Base-by-base conservation (phyloP, 345 rosid genomes). In the Salix udensis region DNA sequence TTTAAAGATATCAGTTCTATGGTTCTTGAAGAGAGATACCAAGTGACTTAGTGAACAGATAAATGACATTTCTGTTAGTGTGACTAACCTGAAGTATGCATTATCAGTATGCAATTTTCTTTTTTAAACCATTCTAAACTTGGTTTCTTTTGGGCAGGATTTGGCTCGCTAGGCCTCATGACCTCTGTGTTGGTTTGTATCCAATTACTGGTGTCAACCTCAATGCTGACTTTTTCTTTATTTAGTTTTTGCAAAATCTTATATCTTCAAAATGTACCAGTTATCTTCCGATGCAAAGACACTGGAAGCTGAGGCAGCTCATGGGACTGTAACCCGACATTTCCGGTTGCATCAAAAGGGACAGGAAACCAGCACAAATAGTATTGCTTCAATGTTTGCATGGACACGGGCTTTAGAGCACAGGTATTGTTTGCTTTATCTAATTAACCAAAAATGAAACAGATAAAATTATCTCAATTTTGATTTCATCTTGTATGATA, bases 161-260 rank as follows among this genome's bases (percentile, higher is more conserved):
- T 91, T 88, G 99, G 98, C 70, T 93, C 99, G 31, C 81, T 96
- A 86, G 99, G 98, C 74, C 96, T 96, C 77, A 96, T 96, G 99
- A 88, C 92, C 70, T 96, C 99, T 5, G 93, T 96, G 55, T 80
- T 96, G 99, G 98, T 91, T 61, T 72, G 97, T 88, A 69, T 62
- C 74, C 2, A 80, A 62, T 70, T 73, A 24, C 64, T 39, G 28
- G 15, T 48, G 62, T 34, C 37, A 42, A 24, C 31, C 9, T 40
- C 34, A 18, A 39, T 62, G 2, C n/a, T 60, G 11, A 50, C 34
- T 53, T 37, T 23, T 39, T 40, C 24, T 39, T 73, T 76, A 46
- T 36, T 68, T 37, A 67, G 31, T 39, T 39, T 15, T 72, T 60
- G 64, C 52, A 39, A 23, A 34, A 26, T 37, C 31, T 55, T 53